phyloP scores from a whole-genome alignment of 371 early-diverging fungal species.

The Circinella umbellata region DNA sequence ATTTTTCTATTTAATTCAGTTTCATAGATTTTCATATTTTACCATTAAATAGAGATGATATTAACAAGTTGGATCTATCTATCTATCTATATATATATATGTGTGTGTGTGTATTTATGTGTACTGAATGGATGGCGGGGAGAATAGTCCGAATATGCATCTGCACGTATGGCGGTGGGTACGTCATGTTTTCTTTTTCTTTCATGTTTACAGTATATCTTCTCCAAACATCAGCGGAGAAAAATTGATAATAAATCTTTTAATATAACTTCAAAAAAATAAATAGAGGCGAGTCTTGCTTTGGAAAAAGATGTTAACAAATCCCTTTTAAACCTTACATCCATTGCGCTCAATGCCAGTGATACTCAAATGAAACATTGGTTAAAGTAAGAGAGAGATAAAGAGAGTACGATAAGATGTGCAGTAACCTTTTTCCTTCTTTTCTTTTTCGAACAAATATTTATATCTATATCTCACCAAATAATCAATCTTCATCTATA shows the following conservation, averaged over 20 bases:
- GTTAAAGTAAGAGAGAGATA: slow-evolving; percentile 46
- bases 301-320: slow-evolving; percentile 66
- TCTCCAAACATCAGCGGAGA: not conserved
- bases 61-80: not conserved
- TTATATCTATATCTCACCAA: not conserved
- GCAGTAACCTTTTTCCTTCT: not conserved
- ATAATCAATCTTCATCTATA: no score
- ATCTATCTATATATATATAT: no score
- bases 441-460: not conserved
- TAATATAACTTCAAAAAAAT: not conserved
- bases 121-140: not conserved
- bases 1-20: not conserved
- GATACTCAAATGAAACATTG: slow-evolving; percentile 65
- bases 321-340: slow-evolving; percentile 58
- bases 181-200: slow-evolving; percentile 1
- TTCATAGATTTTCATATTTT: no score
- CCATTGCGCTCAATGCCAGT: slow-evolving; percentile 48
- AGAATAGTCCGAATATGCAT: slow-evolving; percentile 37
- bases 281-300: slow-evolving; percentile 39
- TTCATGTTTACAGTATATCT: no score
- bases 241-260: not conserved
- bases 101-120: no score
- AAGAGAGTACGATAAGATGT: not conserved
- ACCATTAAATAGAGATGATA: not conserved
- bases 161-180: slow-evolving; percentile 44